These are phyloP conservation scores for Backusella parvicylindrica DNA, from an alignment of 192 early-diverging fungal species.

Conservation along the genomic window DNA sequence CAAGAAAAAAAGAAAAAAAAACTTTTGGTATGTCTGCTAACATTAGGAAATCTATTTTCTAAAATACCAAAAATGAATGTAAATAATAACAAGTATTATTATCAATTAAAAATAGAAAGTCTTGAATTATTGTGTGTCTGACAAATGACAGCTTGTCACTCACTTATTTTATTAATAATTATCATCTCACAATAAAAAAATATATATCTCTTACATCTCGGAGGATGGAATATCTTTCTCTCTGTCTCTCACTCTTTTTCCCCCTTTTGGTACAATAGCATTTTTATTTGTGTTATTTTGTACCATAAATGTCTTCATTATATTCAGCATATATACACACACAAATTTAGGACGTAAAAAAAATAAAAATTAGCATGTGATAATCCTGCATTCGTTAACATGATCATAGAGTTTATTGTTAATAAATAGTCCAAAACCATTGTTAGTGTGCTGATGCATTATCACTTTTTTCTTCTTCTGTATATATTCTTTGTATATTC, in stretches of 20 bases:
- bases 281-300: not conserved
- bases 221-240: not conserved
- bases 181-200: not conserved
- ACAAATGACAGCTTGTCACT: conserved; percentile 6
- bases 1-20: not conserved
- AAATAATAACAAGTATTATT: not conserved
- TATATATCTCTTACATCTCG: not conserved
- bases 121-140: not conserved
- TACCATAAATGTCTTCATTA: not conserved
- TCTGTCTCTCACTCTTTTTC: not conserved
- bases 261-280: not conserved
- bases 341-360: not conserved
- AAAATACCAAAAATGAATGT: not conserved
- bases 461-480: not conserved
- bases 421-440: not conserved
- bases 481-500: not conserved
- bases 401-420: not conserved
- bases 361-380: not conserved
- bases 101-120: not conserved
- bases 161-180: not conserved
- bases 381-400: not conserved
- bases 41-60: not conserved
- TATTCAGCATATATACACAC: not conserved
- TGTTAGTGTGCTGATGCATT: not conserved
- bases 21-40: not conserved